Evolutionary conservation across 768 basidiomycete genomes (phyloP), one percentile per base, ranked within the genome.

Genomic region (Lactarius evosmus): DNA sequence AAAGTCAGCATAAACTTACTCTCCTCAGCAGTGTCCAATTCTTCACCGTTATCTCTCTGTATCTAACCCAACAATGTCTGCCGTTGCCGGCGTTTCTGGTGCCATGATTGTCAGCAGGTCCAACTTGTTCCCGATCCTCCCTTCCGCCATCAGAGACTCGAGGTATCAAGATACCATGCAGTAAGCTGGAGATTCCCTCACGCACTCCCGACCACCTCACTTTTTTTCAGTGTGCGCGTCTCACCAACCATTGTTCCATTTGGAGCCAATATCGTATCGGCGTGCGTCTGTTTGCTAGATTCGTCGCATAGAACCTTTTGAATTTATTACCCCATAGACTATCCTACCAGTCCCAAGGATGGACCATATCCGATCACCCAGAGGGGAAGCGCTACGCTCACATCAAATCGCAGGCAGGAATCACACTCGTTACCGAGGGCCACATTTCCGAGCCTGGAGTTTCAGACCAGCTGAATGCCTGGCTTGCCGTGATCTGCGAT

Each of bases 341-440:
- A 5, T 34, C 59, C 0, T 52, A 65, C 36, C 49, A 29, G 29
- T 44, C 55, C 17, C 30, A 36, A 19, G 16, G 27, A 4, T 65
- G 63, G 63, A 60, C 40, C 0, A 27, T 52, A 5, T 56, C 59
- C 9, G 1, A 51, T 34, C 63, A 65, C 7, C 49, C 63, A 2
- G 59, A 65, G 16, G 63, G 63, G 22, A 61, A 44, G n/a, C 32
- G 38, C n/a, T 65, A 65, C 19, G 49, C 63, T 1, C 38, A 61
- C 32, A 52, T 14, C 11, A 11, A 11, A 4, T n/a, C 14, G 5
- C 49, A 51, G 12, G 5, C 19, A 2, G 58, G 63, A 4, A 7
- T 65, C 2, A 61, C 59, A 0, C 0, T 65, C 12, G 38, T 65
- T 38, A 65, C 63, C 4, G 63, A 65, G 38, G 59, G 59, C 3